Evolutionary conservation across 768 basidiomycete species (phyloP).

Genomic region (Leccinum disarticulatum): DNA sequence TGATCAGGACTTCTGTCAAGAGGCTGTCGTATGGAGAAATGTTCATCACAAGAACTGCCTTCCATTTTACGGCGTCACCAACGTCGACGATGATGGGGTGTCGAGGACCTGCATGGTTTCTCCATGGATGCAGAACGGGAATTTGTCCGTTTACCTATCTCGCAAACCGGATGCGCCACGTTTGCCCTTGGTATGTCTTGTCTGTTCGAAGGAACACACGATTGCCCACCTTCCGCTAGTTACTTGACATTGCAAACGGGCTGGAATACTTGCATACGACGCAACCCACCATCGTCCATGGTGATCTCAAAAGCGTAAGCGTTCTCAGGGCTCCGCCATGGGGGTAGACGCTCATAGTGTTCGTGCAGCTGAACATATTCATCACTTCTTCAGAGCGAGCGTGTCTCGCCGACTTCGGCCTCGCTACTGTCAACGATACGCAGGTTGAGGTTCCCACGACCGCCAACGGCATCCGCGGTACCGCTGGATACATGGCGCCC

Average conservation of each 20-base stretch:
- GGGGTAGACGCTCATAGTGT: neutral
- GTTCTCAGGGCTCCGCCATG: neutral
- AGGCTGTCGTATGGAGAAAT: slow-evolving; percentile 34
- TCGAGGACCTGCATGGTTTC: slow-evolving; percentile 23
- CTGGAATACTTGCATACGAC: slow-evolving; percentile 40
- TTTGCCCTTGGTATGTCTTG: slow-evolving; percentile 32
- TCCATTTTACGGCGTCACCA: slow-evolving; percentile 31
- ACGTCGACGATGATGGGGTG: slow-evolving; percentile 8
- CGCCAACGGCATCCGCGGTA: slow-evolving; percentile 18
- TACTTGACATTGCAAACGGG: slow-evolving; percentile 39
- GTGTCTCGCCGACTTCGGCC: slow-evolving; percentile 36
- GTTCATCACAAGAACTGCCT: slow-evolving; percentile 30
- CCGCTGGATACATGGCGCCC: slow-evolving; percentile 29
- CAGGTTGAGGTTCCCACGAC: slow-evolving; percentile 17
- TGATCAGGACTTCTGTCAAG: slow-evolving; percentile 29
- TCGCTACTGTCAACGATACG: slow-evolving; percentile 21
- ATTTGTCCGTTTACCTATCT: slow-evolving; percentile 32
- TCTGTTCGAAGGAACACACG: neutral
- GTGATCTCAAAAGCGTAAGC: slow-evolving; percentile 45
- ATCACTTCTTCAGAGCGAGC: slow-evolving; percentile 25
- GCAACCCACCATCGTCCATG: slow-evolving; percentile 41
- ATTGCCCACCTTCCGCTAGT: slow-evolving; percentile 23
- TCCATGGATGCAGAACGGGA: slow-evolving; percentile 30
- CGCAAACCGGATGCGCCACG: slow-evolving; percentile 28
- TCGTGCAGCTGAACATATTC: slow-evolving; percentile 29